Base-by-base conservation (phyloP, 371 early-diverging fungal genomes). In the Capniomyces stellatus region DNA sequence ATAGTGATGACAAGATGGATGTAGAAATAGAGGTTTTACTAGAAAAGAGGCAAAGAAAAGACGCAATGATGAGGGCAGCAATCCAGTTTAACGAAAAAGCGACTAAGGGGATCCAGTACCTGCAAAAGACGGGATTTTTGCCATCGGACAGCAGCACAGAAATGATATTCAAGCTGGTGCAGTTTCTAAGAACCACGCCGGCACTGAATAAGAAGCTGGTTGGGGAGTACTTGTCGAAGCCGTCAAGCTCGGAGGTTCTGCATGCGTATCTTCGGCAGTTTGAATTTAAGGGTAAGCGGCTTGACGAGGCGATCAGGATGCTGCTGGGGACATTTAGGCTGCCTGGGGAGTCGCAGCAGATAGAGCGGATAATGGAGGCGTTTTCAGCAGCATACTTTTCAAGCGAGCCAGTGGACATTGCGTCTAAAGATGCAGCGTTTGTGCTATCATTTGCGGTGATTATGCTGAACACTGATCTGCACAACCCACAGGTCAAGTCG, bases 271-370 rank as follows among this genome's bases (percentile, higher is more conserved):
- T 92, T 60, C 68, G 67, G n/a, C 74, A 77, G 48, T 92, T 93
- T 70, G 76, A 90, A 55, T 94, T 92, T 61, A 58, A 68, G 8
- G 82, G 82, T 23, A 72, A 76, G 70, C 77, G 85, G 24, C 65
- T 94, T 48, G 89, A 93, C 59, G 89, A 91, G 62, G 87, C 91
- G 0, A 60, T 93, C 39, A 77, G 97, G 40, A 70, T 72, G 27
- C 73, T 92, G 23, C 69, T 96, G 10, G 82, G 81, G 54, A 75
- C 81, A 10, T 96, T 96, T 74, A 77, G 92, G 44, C 64, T 96
- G 19, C 89, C 90, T 2, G 95, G 95, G 29, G 97, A 96, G 69
- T 78, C 89, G 27, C 93, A 94, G 67, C 85, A 89, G 60, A 93
- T 96, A 52, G 84, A 87, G 55, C 77, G 95, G 21, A 83, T 94